These are phyloP conservation scores for Penicillium soppii DNA, from an alignment of 495 filamentous ascomycete genomes.

Conservation along the genomic window DNA sequence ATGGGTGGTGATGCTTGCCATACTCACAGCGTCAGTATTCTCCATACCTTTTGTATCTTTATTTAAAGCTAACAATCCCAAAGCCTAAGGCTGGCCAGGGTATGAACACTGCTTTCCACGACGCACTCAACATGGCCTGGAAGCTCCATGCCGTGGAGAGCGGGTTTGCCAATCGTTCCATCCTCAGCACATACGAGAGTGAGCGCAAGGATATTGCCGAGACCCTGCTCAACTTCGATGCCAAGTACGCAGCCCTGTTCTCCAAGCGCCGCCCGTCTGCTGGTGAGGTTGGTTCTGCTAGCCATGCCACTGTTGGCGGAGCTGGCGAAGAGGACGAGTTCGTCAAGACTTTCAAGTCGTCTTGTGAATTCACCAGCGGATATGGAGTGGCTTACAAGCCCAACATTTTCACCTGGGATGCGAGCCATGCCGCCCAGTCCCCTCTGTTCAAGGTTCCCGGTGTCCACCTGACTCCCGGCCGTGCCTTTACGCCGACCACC, in stretches of 20 bases:
- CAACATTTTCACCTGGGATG: slow-evolving; percentile 69
- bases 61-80: slow-evolving; percentile 33
- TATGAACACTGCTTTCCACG: slow-evolving; percentile 54
- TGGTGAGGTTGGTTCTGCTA: slow-evolving; percentile 54
- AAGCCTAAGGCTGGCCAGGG: slow-evolving; percentile 62
- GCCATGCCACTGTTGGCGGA: slow-evolving; percentile 25
- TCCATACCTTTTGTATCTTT: slow-evolving; percentile 26
- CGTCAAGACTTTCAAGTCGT: slow-evolving; percentile 63
- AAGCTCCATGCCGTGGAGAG: slow-evolving; percentile 70
- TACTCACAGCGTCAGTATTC: slow-evolving; percentile 53
- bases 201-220: slow-evolving; percentile 71
- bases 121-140: slow-evolving; percentile 74
- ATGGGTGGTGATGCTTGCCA: slow-evolving; percentile 65
- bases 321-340: slow-evolving; percentile 57
- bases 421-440: slow-evolving; percentile 70
- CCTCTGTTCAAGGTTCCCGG: slow-evolving; percentile 61
- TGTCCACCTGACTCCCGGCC: slow-evolving; percentile 63
- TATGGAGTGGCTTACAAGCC: slow-evolving; percentile 63
- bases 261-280: slow-evolving; percentile 58
- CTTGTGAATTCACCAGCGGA: slow-evolving; percentile 64
- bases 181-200: slow-evolving; percentile 67
- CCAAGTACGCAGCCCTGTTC: slow-evolving; percentile 64
- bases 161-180: slow-evolving; percentile 56
- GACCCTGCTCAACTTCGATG: slow-evolving; percentile 71
- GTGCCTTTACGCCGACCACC: slow-evolving; percentile 69